Evolutionary conservation across 1,284 basidiomycete species (phyloP), one percentile per base, ranked within the genome.

Genomic region (Ceratobasidium sp.): DNA sequence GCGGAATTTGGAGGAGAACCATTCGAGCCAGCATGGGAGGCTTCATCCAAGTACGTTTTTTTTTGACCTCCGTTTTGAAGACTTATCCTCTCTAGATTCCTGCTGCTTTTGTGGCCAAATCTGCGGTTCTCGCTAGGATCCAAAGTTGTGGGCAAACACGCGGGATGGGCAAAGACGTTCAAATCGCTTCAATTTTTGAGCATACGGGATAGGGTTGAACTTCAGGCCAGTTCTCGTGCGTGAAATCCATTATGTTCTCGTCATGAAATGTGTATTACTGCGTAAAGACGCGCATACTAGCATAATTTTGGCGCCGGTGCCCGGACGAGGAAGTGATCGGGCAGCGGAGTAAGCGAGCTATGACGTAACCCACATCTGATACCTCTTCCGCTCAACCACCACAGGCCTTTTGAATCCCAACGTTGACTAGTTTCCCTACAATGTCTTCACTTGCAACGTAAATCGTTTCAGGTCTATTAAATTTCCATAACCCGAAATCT

Each of bases 371-470:
- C 27, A 56, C 31, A 27, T 31, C 53, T 14, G 53, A 53, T 31
- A 34, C 13, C 29, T 56, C 8, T 14, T 19, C 53, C 53, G 13
- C 27, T 14, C 53, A 9, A 56, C 53, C 53, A 56, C 13, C 19
- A 56, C n/a, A 2, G 24, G 24, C 51, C 51, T 53, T 13, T n/a
- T n/a, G 27, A 13, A 1, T 9, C 29, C 4, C 56, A 4, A 34
- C 56, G n/a, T 34, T n/a, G 6, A 43, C 9, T 41, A 16, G 16
- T 6, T 37, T 37, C 1, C 11, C 24, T 39, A 41, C 34, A 11
- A 74, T 74, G 73, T 22, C 63, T 9, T 51, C 43, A 5, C 64
- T 74, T 2, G 63, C 72, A 48, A 46, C 41, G 74, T 56, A 74
- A 49, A 11, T 5, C 34, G 34, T 37, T 37, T 6, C 49, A 22